Percentiles rank a stretch among this genome's conserved stretches.
Conservation (phyloP, 179 eudicot species). For the Drosera spatulata region DNA sequence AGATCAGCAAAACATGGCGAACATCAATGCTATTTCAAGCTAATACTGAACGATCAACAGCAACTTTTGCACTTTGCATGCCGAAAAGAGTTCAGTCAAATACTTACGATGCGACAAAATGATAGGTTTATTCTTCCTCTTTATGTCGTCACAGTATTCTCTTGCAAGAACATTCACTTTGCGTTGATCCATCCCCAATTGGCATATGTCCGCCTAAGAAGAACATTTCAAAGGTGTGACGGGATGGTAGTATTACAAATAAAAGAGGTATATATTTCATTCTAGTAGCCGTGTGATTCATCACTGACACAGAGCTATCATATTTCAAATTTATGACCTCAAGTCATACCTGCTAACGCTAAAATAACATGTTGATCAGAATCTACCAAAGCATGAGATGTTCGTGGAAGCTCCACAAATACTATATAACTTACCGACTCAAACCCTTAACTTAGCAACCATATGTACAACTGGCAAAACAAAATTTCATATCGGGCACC, state of each 20-base stretch:
- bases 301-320: no score
- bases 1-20: constrained; percentile 5
- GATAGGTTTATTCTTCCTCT: constrained; percentile 92
- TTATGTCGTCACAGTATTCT: constrained; percentile 91
- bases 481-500: constrained; percentile 22
- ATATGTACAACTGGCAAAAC: no score
- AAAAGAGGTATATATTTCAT: not conserved
- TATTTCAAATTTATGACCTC: no score
- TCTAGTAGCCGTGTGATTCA: not conserved
- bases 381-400: no score
- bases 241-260: not conserved
- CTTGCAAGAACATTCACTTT: constrained; percentile 95
- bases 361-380: no score
- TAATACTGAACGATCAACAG: not conserved
- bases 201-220: constrained; percentile 92
- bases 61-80: not conserved
- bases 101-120: constrained; percentile 86
- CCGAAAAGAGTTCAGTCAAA: not conserved
- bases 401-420: no score
- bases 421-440: no score
- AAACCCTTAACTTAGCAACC: no score
- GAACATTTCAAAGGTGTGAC: not conserved
- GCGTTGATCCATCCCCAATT: constrained; percentile 94
- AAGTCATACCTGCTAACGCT: no score
- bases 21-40: not conserved